phyloP scores from a whole-genome alignment of 306 rosid species.

The Potentilla sterilis region DNA sequence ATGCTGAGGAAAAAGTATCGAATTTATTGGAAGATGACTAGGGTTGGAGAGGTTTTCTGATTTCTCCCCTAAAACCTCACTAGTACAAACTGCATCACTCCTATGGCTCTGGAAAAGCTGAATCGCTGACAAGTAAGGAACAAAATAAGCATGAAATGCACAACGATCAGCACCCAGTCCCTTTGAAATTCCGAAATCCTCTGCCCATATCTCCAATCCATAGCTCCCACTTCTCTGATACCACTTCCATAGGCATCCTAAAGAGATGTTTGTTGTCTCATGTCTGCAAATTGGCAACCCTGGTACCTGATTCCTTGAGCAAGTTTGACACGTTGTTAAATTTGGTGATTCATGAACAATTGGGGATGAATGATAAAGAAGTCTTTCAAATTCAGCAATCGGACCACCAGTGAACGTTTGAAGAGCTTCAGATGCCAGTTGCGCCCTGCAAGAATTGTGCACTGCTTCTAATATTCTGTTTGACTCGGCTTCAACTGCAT shows the following conservation, averaged over 20 bases:
- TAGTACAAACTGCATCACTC: background rate
- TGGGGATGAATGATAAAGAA: slow-evolving; percentile 63
- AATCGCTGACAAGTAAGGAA: slow-evolving; percentile 77
- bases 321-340: slow-evolving; percentile 33
- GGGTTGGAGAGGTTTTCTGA: slow-evolving; percentile 33
- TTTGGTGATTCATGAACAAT: slow-evolving; percentile 39
- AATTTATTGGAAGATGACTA: slow-evolving; percentile 18
- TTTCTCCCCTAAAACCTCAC: slow-evolving; percentile 14
- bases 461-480: slow-evolving; percentile 52
- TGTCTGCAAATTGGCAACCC: slow-evolving; percentile 47
- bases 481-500: slow-evolving; percentile 32
- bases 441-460: slow-evolving; percentile 42
- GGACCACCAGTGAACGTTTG: slow-evolving; percentile 56
- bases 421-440: slow-evolving; percentile 61
- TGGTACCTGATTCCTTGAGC: slow-evolving; percentile 40
- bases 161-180: slow-evolving; percentile 35
- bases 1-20: slow-evolving; percentile 17
- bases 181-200: slow-evolving; percentile 40
- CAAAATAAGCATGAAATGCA: slow-evolving; percentile 72
- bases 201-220: slow-evolving; percentile 69
- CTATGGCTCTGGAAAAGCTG: slow-evolving; percentile 57
- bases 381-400: slow-evolving; percentile 66
- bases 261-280: slow-evolving; percentile 47
- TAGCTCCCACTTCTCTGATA: slow-evolving; percentile 77
- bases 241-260: slow-evolving; percentile 80